These are phyloP conservation scores for Ceratocystis variospora DNA, from an alignment of 2,329 filamentous ascomycete species.

Conservation along the genomic window DNA sequence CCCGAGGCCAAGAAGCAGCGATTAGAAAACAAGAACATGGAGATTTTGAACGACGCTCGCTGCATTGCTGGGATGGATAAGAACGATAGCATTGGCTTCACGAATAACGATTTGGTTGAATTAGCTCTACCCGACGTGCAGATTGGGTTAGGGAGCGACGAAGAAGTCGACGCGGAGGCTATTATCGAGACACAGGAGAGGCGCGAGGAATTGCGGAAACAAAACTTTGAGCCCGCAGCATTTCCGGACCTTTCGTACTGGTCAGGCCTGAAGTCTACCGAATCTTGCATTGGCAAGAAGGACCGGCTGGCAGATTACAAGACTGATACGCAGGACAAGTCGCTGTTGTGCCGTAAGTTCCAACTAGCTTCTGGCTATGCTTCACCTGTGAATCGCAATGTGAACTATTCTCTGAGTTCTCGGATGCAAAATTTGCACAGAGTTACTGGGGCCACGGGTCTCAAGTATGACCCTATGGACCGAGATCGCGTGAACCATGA, in stretches of 20 bases:
- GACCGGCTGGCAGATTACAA: neutral
- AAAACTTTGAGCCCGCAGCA: neutral
- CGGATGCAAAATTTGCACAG: neutral
- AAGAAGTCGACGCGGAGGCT: neutral
- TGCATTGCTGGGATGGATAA: neutral
- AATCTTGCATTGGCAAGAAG: neutral
- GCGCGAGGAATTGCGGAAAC: neutral
- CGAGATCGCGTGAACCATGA: neutral
- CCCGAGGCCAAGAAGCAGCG: neutral
- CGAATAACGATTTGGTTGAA: neutral
- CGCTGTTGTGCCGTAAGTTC: neutral
- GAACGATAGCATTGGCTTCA: neutral
- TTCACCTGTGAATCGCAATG: neutral
- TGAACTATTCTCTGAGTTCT: neutral
- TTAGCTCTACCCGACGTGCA: neutral
- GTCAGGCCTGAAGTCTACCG: neutral
- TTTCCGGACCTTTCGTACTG: neutral
- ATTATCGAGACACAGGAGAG: conserved; percentile 4
- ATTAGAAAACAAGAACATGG: neutral
- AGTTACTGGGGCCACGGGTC: neutral
- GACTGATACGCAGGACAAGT: neutral
- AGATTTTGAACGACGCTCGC: neutral
- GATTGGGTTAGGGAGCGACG: neutral
- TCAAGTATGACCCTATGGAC: neutral
- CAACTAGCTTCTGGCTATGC: neutral